Conservation (phyloP, 2,329 filamentous ascomycete genomes). For the Penicillium sp. region DNA sequence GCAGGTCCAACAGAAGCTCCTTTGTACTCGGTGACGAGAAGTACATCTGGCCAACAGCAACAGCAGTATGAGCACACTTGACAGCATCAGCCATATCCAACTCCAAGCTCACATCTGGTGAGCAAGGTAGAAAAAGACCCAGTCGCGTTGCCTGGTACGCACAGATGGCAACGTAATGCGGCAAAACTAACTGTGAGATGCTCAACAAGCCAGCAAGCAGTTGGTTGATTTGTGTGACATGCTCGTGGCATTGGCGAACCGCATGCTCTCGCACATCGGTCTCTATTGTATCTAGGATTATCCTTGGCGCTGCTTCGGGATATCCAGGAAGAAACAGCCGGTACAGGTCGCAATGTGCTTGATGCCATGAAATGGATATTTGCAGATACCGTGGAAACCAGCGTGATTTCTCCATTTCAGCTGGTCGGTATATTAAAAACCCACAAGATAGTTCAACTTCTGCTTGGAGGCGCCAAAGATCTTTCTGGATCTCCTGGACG, state of each 20-base stretch:
- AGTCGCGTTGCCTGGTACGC: conserved; percentile 15
- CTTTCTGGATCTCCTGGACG: conserved; percentile 14
- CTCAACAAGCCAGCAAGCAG: conserved; percentile 4
- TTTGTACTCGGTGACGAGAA: conserved; percentile 3
- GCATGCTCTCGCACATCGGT: conserved; percentile 1
- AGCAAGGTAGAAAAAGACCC: conserved; percentile 7
- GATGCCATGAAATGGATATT: conserved; percentile 15
- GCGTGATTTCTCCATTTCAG: neutral
- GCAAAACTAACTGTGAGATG: neutral
- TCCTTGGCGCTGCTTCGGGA: conserved; percentile 9
- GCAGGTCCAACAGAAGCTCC: conserved; percentile 10
- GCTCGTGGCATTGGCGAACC: conserved; percentile 5
- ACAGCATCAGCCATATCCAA: neutral
- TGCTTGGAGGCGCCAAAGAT: conserved; percentile 11
- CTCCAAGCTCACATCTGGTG: neutral
- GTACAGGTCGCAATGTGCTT: conserved; percentile 17
- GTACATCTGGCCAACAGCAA: conserved; percentile 2
- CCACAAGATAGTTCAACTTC: conserved; percentile 6
- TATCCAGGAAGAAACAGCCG: conserved; percentile 13
- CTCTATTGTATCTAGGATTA: neutral
- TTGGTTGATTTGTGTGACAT: conserved; percentile 6
- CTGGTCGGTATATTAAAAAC: neutral
- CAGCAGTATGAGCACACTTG: neutral
- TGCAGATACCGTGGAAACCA: conserved; percentile 17
- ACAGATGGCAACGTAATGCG: conserved; percentile 12